phyloP scores from a whole-genome alignment of 371 early-diverging fungal genomes.

The Phascolomyces articulosus region DNA sequence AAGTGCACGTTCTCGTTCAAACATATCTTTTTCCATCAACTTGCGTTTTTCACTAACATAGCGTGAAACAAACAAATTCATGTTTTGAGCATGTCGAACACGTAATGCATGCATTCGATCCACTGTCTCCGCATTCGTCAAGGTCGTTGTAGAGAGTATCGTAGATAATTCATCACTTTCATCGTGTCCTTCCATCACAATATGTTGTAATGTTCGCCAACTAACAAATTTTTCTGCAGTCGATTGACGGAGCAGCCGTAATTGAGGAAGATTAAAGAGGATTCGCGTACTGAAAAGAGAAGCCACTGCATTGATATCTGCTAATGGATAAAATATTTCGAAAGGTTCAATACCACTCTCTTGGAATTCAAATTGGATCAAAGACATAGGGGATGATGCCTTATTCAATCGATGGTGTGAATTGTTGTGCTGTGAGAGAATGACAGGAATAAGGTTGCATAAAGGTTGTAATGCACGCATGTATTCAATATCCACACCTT shows the following conservation, averaged over 20 bases:
- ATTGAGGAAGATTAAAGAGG: conserved; percentile 46
- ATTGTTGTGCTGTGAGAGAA: no score
- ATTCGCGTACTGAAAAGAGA: neutral
- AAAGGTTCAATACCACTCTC: conserved; percentile 44
- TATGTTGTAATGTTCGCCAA: conserved; percentile 46
- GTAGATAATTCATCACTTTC: neutral
- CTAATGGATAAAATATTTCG: conserved; percentile 16
- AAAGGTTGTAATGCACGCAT: conserved; percentile 62
- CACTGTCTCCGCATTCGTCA: conserved; percentile 22
- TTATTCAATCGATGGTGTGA: no score
- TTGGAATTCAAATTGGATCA: conserved; percentile 29
- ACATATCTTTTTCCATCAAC: conserved; percentile 17
- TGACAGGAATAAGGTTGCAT: conserved; percentile 67
- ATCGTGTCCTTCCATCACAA: neutral
- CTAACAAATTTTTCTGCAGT: conserved; percentile 59
- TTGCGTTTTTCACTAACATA: conserved; percentile 31
- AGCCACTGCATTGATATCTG: neutral
- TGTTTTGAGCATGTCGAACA: conserved; percentile 16
- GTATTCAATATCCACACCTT: conserved; percentile 77
- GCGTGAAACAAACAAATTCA: conserved; percentile 27
- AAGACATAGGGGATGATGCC: neutral
- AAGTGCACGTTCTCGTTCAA: conserved; percentile 20
- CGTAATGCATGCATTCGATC: conserved; percentile 26
- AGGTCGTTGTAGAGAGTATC: conserved; percentile 9
- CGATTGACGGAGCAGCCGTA: conserved; percentile 47